A percentile compares a stretch with the other conserved stretches of the same genome.
phyloP scores from a whole-genome alignment of 805 yeast species.

The Myxozyma melibiosi region DNA sequence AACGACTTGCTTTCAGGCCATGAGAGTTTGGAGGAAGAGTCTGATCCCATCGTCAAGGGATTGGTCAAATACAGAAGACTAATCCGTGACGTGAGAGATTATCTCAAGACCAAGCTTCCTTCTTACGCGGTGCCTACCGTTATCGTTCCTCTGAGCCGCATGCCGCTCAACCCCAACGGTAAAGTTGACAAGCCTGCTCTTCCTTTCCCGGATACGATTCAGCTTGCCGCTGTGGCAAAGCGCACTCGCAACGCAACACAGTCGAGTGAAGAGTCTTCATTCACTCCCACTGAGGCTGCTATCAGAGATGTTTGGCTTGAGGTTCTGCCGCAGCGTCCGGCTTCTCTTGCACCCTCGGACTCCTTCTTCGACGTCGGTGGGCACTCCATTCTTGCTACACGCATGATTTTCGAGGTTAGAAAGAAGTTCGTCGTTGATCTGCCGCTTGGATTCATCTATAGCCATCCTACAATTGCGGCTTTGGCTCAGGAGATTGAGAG shows the following conservation, averaged over 20 bases:
- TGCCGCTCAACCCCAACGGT: slow-evolving; percentile 97
- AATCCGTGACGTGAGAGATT: slow-evolving; percentile 77
- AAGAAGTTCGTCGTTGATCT: slow-evolving; percentile 74
- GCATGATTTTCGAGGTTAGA: slow-evolving; percentile 92
- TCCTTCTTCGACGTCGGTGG: slow-evolving; percentile 98
- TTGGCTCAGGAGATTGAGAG: slow-evolving; percentile 75
- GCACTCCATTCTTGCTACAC: slow-evolving; percentile 93
- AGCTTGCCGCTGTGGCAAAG: slow-evolving; percentile 72
- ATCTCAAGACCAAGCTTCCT: slow-evolving; percentile 85
- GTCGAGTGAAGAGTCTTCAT: slow-evolving; percentile 51
- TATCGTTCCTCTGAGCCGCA: slow-evolving; percentile 78
- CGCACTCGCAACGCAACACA: slow-evolving; percentile 44
- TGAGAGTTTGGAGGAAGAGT: slow-evolving; percentile 47
- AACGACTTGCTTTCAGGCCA: slow-evolving; percentile 45
- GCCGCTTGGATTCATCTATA: slow-evolving; percentile 88
- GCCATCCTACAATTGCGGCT: slow-evolving; percentile 77
- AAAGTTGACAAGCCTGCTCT: slow-evolving; percentile 96
- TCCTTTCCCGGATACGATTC: slow-evolving; percentile 91
- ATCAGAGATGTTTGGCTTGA: slow-evolving; percentile 83
- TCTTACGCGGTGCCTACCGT: slow-evolving; percentile 91
- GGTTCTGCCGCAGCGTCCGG: slow-evolving; percentile 83
- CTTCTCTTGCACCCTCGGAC: slow-evolving; percentile 72
- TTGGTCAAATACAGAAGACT: slow-evolving; percentile 73
- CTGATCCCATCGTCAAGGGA: slow-evolving; percentile 69
- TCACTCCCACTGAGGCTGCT: slow-evolving; percentile 64